Base-by-base conservation (phyloP, 768 basidiomycete genomes). In the Amanita thiersii region DNA sequence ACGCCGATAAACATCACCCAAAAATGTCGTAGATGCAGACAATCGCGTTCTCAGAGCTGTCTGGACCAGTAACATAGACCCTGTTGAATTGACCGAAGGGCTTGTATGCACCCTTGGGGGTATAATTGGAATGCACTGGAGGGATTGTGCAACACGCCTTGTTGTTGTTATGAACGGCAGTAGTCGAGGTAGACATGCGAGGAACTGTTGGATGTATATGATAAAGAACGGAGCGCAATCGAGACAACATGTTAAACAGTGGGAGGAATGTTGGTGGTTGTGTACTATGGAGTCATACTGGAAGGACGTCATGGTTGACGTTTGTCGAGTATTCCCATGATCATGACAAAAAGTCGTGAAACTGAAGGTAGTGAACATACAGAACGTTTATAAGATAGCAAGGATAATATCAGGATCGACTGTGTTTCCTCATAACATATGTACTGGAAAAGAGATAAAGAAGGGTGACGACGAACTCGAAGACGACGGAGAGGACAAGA, bases 21-120 rank as follows among this genome's bases (percentile, higher is more conserved):
- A 83, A 81, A 50, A 81, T 79, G 53, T 81, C 78, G 50, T 66
- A 81, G 37, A 78, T 69, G 47, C 68, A 72, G 38, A 81, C 64
- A 28, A 80, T 59, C 11, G 75, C 75, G 44, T 66, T 69, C n/a
- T 69, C 60, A 39, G 68, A 68, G 12, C 53, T 57, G 40, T 63
- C 61, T 3, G 71, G 66, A 8, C 77, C 77, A 7, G 70, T 69
- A 11, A 73, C 59, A 53, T 74, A 74, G 8, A 74, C 72, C 50
- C 64, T 70, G 19, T 66, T 59, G 56, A 76, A 76, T 17, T 59
- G 64, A 5, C 65, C 73, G 48, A 70, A 61, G 14, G 70, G 40
- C 48, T 71, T 72, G 56, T 56, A 70, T 2, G 54, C 46, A 26
- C 77, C 77, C 53, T 73, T 70, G 11, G 73, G 73, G 8, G 57